Evolutionary conservation across 352 stramenopile species (phyloP).

Genomic region (Globisporangium parvum): DNA sequence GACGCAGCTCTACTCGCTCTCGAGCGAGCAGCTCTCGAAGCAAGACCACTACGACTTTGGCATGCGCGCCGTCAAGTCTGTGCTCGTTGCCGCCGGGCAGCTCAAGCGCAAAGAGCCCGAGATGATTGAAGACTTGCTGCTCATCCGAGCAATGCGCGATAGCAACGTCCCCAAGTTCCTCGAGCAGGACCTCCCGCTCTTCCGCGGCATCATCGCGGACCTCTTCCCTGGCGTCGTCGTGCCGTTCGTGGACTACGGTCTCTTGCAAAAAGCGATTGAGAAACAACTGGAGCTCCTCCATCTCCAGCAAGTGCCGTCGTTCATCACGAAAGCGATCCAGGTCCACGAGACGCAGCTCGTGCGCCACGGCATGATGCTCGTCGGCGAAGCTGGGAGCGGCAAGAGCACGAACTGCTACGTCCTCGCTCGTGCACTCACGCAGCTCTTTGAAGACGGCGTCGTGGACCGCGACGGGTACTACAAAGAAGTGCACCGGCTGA

Average conservation of each 20-base stretch:
- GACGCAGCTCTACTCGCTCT: conserved; percentile 91
- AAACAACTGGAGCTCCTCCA: conserved; percentile 68
- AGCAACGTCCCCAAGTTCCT: conserved; percentile 96
- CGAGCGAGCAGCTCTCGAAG: conserved; percentile 92
- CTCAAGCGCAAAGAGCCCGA: conserved; percentile 93
- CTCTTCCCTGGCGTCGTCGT: conserved; percentile 92
- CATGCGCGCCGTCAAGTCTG: conserved; percentile 92
- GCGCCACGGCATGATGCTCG: conserved; percentile 93
- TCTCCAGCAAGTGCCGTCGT: conserved; percentile 81
- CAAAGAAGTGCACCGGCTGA: conserved; percentile 81
- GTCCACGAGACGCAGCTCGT: conserved; percentile 90
- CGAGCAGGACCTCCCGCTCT: conserved; percentile 91
- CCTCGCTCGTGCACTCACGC: conserved; percentile 63
- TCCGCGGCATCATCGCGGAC: conserved; percentile 92
- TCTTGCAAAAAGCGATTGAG: conserved; percentile 87
- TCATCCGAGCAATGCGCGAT: conserved; percentile 95
- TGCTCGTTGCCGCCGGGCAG: conserved; percentile 91
- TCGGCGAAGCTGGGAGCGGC: conserved; percentile 86
- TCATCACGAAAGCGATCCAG: conserved; percentile 85
- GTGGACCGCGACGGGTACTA: conserved; percentile 84
- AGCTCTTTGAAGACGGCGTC: conserved; percentile 73
- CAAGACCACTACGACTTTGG: conserved; percentile 95
- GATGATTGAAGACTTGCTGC: conserved; percentile 91
- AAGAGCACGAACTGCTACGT: conserved; percentile 86
- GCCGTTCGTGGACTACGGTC: conserved; percentile 91